phyloP scores from a whole-genome alignment of 306 rosid genomes.

The cucumber (Cucumis sativus) region Cucumber_9930_V3 NC_026655.2:24367001-24367500 shows the following conservation, averaged over 20 bases:
- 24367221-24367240: not conserved
- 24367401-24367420: conserved; percentile 50
- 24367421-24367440: conserved; percentile 12
- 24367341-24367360: conserved; percentile 14
- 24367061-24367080: not conserved
- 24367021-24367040: not conserved
- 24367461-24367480: no score
- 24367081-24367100: not conserved
- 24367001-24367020: no score
- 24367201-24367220: not conserved
- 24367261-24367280: no score
- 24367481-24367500: not conserved
- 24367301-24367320: not conserved
- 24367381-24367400: conserved; percentile 31
- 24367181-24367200: not conserved
- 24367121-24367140: not conserved
- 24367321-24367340: not conserved
- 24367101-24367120: not conserved
- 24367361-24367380: conserved; percentile 21
- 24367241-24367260: no score
- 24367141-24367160: not conserved
- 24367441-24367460: not conserved
- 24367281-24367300: no score
- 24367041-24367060: not conserved
- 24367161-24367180: not conserved